Evolutionary conservation across 2,329 filamentous ascomycete genomes (phyloP), one percentile per base, ranked within the genome.

Genomic region (Epichloe gansuensis): DNA sequence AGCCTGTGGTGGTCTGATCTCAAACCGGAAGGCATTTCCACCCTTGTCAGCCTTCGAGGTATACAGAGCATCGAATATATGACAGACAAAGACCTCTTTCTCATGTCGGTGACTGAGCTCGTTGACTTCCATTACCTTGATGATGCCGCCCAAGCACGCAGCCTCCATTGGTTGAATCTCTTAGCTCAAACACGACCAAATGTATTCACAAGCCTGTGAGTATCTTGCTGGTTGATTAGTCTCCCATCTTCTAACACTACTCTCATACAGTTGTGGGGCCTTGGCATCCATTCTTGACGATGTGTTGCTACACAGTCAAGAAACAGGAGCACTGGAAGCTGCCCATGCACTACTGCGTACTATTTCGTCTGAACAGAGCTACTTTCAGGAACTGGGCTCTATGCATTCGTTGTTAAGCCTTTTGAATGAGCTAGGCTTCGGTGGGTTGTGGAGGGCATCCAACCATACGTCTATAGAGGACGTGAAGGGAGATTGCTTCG

Each of bases 101-200:
- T 85, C 5, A 80, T 78, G 55, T 78, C 78, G 3, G 79, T 78
- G 1, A 80, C 85, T 51, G 75, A 78, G 59, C 69, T 85, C 42
- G 76, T 85, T 9, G 82, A 86, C 60, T 85, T 86, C 59, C 75
- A 78, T 52, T 77, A 77, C 53, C 67, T 84, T 7, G 82, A 85
- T 53, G 81, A 85, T 52, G 69, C 71, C 2, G 72, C 81, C 17
- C 82, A 85, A 61, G 74, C 76, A 43, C 72, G 79, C 13, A 77
- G 72, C 15, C 66, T 86, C 3, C 61, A 69, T 15, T 84, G 81
- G 78, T 70, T 86, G 38, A 78, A 77, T 49, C 70, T 75, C 48
- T 64, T 85, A 31, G 80, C 80, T 3, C 59, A 63, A 9, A 70
- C 70, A 21, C 70, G 81, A 23, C 78, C 81, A 3, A 66, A 70